Conservation (phyloP, 306 rosid species). For the Ochetophila trinervis region DNA sequence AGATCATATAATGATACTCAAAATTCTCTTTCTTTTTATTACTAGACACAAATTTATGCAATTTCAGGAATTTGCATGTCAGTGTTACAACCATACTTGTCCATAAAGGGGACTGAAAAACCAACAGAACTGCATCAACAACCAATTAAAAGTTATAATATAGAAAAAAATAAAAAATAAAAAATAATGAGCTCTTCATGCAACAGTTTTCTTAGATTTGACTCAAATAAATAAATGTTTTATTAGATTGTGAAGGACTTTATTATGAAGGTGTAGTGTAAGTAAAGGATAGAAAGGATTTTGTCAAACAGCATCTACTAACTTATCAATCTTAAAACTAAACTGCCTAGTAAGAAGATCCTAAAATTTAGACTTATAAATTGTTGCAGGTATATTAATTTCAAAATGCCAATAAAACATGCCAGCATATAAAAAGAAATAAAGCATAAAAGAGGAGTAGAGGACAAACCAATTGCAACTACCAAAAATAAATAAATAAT, state of each 20-base stretch:
- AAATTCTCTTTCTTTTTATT: too few species aligned
- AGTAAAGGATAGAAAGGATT: neutral
- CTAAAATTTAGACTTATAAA: neutral
- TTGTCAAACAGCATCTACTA: neutral
- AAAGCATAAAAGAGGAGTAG: neutral
- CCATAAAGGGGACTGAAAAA: too few species aligned
- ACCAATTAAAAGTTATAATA: too few species aligned
- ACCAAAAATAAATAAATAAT: constrained; percentile 15
- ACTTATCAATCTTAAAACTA: neutral
- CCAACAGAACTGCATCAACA: too few species aligned
- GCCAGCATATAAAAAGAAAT: neutral
- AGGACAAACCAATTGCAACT: neutral
- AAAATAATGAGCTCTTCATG: too few species aligned
- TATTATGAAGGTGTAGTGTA: neutral
- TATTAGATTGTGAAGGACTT: neutral
- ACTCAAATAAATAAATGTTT: neutral
- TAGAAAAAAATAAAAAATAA: too few species aligned
- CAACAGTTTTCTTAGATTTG: too few species aligned
- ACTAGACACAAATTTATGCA: too few species aligned
- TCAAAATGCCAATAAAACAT: constrained; percentile 10
- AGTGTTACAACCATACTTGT: too few species aligned
- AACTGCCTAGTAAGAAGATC: constrained; percentile 4
- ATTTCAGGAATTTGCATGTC: too few species aligned
- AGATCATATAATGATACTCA: too few species aligned
- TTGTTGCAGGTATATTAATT: neutral